A percentile compares a stretch with the other conserved stretches of the same genome.
phyloP scores from a whole-genome alignment of 257 asterid genomes.

The Lithospermum erythrorhizon region DNA sequence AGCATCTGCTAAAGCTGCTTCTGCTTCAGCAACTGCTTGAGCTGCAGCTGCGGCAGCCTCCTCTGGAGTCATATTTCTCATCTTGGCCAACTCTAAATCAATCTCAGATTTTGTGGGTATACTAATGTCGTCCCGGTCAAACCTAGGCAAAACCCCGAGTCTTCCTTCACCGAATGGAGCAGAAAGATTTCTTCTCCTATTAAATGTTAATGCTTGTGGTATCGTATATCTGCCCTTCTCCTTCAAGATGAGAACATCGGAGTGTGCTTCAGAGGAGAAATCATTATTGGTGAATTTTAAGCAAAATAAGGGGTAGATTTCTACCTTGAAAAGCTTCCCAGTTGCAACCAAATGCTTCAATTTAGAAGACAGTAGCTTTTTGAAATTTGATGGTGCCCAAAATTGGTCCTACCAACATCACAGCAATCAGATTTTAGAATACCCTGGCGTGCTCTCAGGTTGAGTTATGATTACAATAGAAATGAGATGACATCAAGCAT shows the following conservation, averaged over 20 bases:
- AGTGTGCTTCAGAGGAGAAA: neutral
- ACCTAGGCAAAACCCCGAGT: constrained; percentile 32
- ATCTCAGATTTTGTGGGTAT: constrained; percentile 44
- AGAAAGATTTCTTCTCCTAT: constrained; percentile 39
- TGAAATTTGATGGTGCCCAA: constrained; percentile 92
- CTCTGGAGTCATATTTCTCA: constrained; percentile 61
- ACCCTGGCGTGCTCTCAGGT: neutral
- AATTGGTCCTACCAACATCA: constrained; percentile 52
- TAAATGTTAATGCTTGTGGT: constrained; percentile 43
- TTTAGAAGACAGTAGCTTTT: constrained; percentile 75
- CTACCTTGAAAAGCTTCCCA: constrained; percentile 78
- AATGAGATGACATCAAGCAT: neutral
- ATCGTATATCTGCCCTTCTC: constrained; percentile 64
- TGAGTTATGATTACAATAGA: neutral
- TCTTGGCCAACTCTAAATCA: constrained; percentile 58
- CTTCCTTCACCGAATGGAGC: constrained; percentile 36
- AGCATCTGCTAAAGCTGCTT: constrained; percentile 91
- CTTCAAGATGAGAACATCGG: constrained; percentile 21
- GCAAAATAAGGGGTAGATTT: constrained; percentile 6
- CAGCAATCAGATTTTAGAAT: neutral
- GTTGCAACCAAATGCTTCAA: constrained; percentile 69
- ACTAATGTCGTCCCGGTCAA: constrained; percentile 33
- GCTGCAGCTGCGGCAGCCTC: constrained; percentile 97
- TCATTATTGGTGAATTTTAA: neutral
- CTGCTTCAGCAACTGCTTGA: constrained; percentile 94